Percentiles rank a stretch among this genome's conserved stretches.
Evolutionary conservation across 2,329 filamentous ascomycete genomes (phyloP).

Genomic region (Knufia fluminis): DNA sequence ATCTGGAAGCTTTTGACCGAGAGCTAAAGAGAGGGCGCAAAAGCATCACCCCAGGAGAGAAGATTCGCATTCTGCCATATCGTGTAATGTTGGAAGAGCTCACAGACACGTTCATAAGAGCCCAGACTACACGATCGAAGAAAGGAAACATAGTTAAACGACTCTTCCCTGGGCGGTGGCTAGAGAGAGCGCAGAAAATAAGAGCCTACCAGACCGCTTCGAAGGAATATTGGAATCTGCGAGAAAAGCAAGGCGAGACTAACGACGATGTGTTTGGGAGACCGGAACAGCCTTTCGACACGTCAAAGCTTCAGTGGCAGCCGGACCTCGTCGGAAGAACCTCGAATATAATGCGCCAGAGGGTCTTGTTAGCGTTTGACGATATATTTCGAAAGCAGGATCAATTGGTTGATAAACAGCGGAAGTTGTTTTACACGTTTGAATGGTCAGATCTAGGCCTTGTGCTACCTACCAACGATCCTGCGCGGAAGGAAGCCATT

Average conservation of each 20-base stretch:
- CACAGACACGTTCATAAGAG: constrained; percentile 4
- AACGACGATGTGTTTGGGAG: background rate
- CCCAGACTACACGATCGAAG: background rate
- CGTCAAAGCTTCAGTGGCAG: constrained; percentile 16
- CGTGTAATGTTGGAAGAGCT: background rate
- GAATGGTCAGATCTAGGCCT: constrained; percentile 1
- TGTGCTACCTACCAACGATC: background rate
- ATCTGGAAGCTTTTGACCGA: constrained; percentile 12
- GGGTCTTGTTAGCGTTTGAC: constrained; percentile 14
- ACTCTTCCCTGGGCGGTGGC: constrained; percentile 1
- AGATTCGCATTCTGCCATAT: background rate
- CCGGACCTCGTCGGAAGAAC: constrained; percentile 14
- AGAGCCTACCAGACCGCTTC: constrained; percentile 2
- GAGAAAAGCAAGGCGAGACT: constrained; percentile 4
- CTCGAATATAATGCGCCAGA: constrained; percentile 15
- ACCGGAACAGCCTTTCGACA: background rate
- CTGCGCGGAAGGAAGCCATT: background rate
- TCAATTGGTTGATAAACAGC: background rate
- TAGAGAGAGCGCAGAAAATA: constrained; percentile 3
- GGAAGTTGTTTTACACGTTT: constrained; percentile 9
- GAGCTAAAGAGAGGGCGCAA: constrained; percentile 9
- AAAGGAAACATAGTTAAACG: background rate
- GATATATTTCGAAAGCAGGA: constrained; percentile 5
- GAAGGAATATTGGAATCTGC: constrained; percentile 2
- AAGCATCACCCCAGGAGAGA: background rate